Percentiles rank a stretch among this genome's conserved stretches.
Conservation (phyloP, 306 rosid genomes). For the Ormosia semicastrata region DNA sequence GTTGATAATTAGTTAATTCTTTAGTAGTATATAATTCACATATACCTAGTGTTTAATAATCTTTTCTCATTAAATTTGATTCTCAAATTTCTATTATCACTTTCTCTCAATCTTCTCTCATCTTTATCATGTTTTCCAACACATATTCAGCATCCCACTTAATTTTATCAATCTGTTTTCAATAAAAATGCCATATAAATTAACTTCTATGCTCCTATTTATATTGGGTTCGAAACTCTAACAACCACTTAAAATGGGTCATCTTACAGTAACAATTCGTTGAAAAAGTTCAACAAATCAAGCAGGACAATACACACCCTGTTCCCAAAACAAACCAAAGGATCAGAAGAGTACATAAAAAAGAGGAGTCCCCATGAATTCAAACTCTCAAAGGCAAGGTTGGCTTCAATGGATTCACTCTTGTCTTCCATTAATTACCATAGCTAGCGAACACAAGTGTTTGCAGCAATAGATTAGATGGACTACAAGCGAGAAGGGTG, state of each 20-base stretch:
- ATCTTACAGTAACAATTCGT: too few species aligned
- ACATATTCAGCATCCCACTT: neutral
- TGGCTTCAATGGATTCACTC: neutral
- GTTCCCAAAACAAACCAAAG: neutral
- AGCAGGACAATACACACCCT: neutral
- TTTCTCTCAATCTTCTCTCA: too few species aligned
- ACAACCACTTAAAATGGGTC: neutral
- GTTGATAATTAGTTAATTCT: too few species aligned
- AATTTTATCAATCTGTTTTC: neutral
- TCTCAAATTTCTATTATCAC: too few species aligned
- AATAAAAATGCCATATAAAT: neutral
- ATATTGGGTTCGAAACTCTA: neutral
- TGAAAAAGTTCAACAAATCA: neutral
- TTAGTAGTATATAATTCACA: too few species aligned
- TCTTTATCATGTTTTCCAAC: too few species aligned
- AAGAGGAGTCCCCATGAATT: neutral
- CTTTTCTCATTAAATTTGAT: too few species aligned
- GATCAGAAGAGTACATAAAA: neutral
- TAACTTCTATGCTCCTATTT: neutral
- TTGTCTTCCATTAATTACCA: neutral
- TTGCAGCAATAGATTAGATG: neutral
- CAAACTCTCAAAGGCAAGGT: neutral
- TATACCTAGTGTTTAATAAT: too few species aligned
- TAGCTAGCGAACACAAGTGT: neutral
- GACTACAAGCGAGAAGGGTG: constrained; percentile 40